Base-by-base conservation (phyloP, 352 stramenopile species). In the Phytophthora palmivora region DNA sequence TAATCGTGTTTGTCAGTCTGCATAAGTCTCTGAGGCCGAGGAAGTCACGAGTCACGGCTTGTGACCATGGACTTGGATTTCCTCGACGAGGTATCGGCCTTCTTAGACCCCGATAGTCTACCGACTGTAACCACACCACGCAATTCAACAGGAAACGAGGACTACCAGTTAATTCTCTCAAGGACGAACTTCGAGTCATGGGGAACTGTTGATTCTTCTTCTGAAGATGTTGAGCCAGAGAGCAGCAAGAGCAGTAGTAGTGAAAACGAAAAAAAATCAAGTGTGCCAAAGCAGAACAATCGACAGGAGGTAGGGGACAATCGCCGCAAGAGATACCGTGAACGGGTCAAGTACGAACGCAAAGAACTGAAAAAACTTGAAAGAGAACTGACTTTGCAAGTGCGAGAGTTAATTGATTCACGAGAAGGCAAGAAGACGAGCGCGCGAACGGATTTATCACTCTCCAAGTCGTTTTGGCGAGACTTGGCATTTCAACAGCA, bases 341-440 rank as follows among this genome's bases (percentile, higher is more conserved):
- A 47, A 9, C 38, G 36, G 10, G 15, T 54, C 36, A 65, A 66
- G 41, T 56, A 42, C 30, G 61, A 70, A 36, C 47, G 53, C 1
- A 24, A 51, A 42, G 46, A 43, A 6, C 61, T 70, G 2, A 48
- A 53, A 8, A 33, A 22, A 22, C 28, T 26, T 15, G 51, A 52
- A 12, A 53, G n/a, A 14, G 11, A 51, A 14, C 30, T 70, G n/a
- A 51, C 56, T 5, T 6, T 16, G 7, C 16, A 19, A 30, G 7
- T 50, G 5, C 22, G 30, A 37, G 32, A 38, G 12, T 32, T 50
- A 33, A 19, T 22, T 18, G 34, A 44, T 5, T 16, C 16, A 1
- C 11, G 19, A 52, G 39, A 64, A 16, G 46, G 37, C 6, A 34
- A 16, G 7, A 32, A 45, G 8, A 51, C 38, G 6, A 37, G 15